Evolutionary conservation across 345 rosid species (phyloP), one percentile per base, ranked within the genome.

Genomic region (Euphorbia tirucalli): DNA sequence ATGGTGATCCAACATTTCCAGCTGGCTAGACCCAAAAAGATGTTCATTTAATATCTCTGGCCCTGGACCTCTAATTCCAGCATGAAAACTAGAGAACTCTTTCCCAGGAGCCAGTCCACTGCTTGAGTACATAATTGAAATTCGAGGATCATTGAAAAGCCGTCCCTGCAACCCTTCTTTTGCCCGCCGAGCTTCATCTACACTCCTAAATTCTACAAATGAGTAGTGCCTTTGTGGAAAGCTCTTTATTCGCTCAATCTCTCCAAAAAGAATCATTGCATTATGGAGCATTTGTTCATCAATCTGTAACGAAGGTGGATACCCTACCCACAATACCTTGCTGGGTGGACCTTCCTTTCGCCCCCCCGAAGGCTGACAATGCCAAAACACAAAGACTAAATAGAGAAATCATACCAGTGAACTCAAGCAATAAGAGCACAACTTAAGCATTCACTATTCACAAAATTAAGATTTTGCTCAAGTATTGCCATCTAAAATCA

Each of bases 251-350:
- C 86, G 85, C 87, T 93, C 98, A 74, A 96, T 96, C 90, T 96
- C 99, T 28, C 99, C 99, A 82, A 86, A 96, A 54, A 96, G 86
- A 78, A 96, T 96, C 97, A 96, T 88, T 30, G 96, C 93, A 85
- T 96, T 96, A 77, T 96, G 99, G 68, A 96, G 90, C 97, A 87
- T 89, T 75, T 88, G 93, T 73, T 96, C 96, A 78, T 93, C 97
- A 32, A 95, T 87, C 80, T 83, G 94, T 74, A 88, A 83, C 65
- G 96, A 83, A 75, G 99, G 95, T 68, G 99, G 99, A 80, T 91
- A 96, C 0, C 98, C 99, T 75, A 96, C 78, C 96, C 96, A 88
- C 76, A 96, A 77, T 72, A 91, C 82, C 16, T 93, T 91, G 83
- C 97, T 92, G 27, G 93, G 97, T 60, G 83, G 92, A 32, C 86